These are phyloP conservation scores for Peronospora belbahrii DNA, from an alignment of 352 stramenopile genomes.

Conservation along the genomic window DNA sequence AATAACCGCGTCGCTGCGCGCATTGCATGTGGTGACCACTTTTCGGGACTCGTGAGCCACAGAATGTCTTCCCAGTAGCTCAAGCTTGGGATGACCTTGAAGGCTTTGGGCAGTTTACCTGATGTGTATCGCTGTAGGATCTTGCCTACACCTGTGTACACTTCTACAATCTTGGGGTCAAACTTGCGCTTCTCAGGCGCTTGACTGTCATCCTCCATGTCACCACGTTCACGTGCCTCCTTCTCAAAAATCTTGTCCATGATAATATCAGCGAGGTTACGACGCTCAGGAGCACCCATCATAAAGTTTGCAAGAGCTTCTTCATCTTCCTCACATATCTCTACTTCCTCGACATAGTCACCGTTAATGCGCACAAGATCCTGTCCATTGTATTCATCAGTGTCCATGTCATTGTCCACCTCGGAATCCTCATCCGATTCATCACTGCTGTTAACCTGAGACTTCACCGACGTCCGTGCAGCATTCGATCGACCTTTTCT, in stretches of 20 bases:
- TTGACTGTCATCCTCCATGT: slow-evolving; percentile 55
- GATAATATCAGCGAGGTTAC: slow-evolving; percentile 98
- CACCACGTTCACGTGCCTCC: slow-evolving; percentile 76
- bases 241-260: slow-evolving; percentile 99
- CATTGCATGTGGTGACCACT: slow-evolving; percentile 98
- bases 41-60: slow-evolving; percentile 95
- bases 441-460: slow-evolving; percentile 41
- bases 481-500: slow-evolving; percentile 14
- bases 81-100: slow-evolving; percentile 99
- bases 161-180: slow-evolving; percentile 94
- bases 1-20: slow-evolving; percentile 96
- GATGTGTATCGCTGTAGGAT: slow-evolving; percentile 95
- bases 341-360: slow-evolving; percentile 86
- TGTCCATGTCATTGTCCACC: slow-evolving; percentile 84
- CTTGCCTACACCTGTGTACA: slow-evolving; percentile 98
- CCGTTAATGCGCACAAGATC: slow-evolving; percentile 88
- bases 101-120: slow-evolving; percentile 99
- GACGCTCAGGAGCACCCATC: slow-evolving; percentile 71
- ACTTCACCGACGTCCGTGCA: slow-evolving; percentile 8
- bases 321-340: slow-evolving; percentile 84
- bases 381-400: slow-evolving; percentile 83
- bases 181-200: slow-evolving; percentile 52
- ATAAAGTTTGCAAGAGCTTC: slow-evolving; percentile 85
- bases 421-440: slow-evolving; percentile 38
- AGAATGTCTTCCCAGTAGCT: slow-evolving; percentile 98